These are phyloP conservation scores for Xylariomycetidae sp. DNA, from an alignment of 2,329 filamentous ascomycete species.

Conservation along the genomic window DNA sequence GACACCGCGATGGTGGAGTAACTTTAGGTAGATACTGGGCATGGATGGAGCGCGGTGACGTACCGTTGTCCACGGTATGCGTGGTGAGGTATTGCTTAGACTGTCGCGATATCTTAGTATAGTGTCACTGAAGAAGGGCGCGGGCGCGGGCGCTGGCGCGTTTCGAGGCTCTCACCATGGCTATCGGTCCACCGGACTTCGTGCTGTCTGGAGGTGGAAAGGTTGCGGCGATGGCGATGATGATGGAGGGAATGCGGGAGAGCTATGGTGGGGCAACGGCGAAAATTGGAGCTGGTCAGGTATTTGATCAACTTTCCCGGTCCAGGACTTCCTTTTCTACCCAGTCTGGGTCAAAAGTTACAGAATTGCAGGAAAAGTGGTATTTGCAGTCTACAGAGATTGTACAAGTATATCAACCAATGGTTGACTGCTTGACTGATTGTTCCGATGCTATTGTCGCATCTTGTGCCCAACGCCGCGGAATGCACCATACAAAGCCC, in stretches of 20 bases:
- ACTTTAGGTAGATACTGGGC: too few species aligned
- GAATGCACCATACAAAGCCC: too few species aligned
- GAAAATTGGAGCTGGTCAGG: constrained; percentile 10
- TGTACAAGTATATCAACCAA: too few species aligned
- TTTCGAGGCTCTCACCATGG: constrained; percentile 29
- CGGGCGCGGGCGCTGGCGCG: background rate
- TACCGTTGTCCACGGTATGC: constrained; percentile 83
- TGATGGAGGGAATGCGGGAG: constrained; percentile 7
- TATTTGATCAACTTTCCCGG: background rate
- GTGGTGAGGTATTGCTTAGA: constrained; percentile 98
- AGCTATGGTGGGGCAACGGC: constrained; percentile 23
- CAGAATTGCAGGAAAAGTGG: too few species aligned
- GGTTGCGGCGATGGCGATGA: constrained; percentile 16
- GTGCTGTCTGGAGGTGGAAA: constrained; percentile 12
- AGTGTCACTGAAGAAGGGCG: background rate
- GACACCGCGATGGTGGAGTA: too few species aligned
- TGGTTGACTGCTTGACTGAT: too few species aligned
- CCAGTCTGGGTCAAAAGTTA: too few species aligned
- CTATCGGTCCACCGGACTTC: constrained; percentile 29
- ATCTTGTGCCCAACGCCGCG: constrained; percentile 12
- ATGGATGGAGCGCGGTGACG: constrained; percentile 20
- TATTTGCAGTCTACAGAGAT: too few species aligned
- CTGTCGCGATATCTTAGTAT: constrained; percentile 41
- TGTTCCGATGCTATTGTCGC: too few species aligned
- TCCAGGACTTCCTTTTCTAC: background rate